Conservation (phyloP, 371 early-diverging fungal species). For the Conidiobolus incongruus region DNA sequence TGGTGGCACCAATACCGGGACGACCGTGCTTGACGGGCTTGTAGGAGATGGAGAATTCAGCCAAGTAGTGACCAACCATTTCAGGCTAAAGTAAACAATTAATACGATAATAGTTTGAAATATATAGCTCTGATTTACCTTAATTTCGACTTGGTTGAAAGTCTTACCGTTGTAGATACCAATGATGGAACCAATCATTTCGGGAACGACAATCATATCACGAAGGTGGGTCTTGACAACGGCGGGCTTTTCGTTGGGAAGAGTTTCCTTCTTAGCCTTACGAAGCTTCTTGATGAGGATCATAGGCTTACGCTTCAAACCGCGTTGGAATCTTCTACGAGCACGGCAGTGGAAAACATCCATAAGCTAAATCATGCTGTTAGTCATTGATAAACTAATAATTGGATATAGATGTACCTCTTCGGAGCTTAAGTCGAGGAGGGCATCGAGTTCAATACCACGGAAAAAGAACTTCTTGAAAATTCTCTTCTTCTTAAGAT, state of each 20-base stretch:
- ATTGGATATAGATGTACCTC: no score
- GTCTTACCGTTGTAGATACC: conserved; percentile 99
- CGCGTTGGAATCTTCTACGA: conserved; percentile 92
- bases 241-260: conserved; percentile 80
- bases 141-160: conserved; percentile 99
- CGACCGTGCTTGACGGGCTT: conserved; percentile 98
- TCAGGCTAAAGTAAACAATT: no score
- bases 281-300: conserved; percentile 90
- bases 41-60: conserved; percentile 88
- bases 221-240: conserved; percentile 98
- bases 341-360: conserved; percentile 86
- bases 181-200: conserved; percentile 96
- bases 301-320: conserved; percentile 93
- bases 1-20: conserved; percentile 98
- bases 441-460: conserved; percentile 90
- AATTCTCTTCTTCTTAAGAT: conserved; percentile 67
- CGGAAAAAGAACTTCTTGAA: conserved; percentile 98
- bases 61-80: conserved; percentile 99
- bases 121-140: conserved; percentile 17
- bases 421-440: conserved; percentile 85
- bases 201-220: conserved; percentile 98
- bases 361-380: conserved; percentile 36
- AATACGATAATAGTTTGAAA: neutral
- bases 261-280: conserved; percentile 81
- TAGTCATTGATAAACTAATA: neutral